Evolutionary conservation across 768 basidiomycete species (phyloP).

Genomic region (Calocybe gangraenosa): DNA sequence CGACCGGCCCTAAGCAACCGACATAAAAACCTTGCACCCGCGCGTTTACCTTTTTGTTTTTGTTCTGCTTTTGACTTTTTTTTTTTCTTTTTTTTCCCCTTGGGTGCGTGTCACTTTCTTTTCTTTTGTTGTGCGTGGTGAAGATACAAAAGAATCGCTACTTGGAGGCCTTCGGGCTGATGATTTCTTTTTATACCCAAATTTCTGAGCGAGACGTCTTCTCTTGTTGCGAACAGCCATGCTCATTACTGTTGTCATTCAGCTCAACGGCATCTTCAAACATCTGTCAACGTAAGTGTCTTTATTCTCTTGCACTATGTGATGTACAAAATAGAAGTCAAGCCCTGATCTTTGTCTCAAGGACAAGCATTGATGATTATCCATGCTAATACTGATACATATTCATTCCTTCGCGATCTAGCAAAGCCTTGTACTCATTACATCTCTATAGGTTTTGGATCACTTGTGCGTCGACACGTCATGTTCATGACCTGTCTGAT

Average conservation of each 20-base stretch:
- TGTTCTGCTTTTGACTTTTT: slow-evolving; percentile 14
- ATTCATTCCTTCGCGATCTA: not conserved
- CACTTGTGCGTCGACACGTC: not conserved
- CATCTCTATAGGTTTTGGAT: not conserved
- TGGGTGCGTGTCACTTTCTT: slow-evolving; percentile 27
- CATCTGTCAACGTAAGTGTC: not conserved
- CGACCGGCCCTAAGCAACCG: slow-evolving; percentile 38
- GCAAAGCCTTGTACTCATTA: not conserved
- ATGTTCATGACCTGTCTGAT: too few species aligned
- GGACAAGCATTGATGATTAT: slow-evolving; percentile 70
- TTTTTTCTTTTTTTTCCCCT: slow-evolving; percentile 11
- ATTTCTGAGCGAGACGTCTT: slow-evolving; percentile 70
- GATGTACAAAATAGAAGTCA: slow-evolving; percentile 86
- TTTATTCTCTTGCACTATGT: slow-evolving; percentile 26
- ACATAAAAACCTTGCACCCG: slow-evolving; percentile 13
- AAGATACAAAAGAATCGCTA: slow-evolving; percentile 85
- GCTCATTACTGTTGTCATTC: slow-evolving; percentile 8
- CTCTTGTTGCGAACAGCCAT: slow-evolving; percentile 10
- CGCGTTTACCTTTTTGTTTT: slow-evolving; percentile 13
- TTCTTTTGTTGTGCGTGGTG: slow-evolving; percentile 29
- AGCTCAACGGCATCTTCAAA: too few species aligned
- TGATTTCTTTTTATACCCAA: slow-evolving; percentile 83
- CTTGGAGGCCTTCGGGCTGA: slow-evolving; percentile 69
- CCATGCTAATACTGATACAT: slow-evolving; percentile 88
- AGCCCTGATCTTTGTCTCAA: slow-evolving; percentile 76